Percentiles rank a stretch among this genome's conserved stretches.
Conservation (phyloP, 768 basidiomycete species). For the Lactarius akahatsu region DNA sequence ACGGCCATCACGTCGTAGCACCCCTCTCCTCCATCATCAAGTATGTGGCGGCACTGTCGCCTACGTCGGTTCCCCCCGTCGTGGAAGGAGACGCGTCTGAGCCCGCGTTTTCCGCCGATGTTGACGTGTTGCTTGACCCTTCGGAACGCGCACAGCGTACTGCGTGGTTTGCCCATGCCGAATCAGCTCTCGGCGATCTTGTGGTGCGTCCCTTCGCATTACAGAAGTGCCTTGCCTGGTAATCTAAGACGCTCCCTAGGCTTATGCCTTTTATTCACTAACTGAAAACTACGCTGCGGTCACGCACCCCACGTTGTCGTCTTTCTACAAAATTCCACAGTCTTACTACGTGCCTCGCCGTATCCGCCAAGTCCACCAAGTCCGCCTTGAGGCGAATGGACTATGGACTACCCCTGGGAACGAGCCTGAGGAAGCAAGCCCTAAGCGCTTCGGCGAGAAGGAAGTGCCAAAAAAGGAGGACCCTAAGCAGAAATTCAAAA, state of each 20-base stretch:
- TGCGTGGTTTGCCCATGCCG: constrained; percentile 67
- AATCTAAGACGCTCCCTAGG: constrained; percentile 41
- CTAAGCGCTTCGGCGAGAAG: constrained; percentile 37
- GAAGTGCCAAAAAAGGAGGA: constrained; percentile 36
- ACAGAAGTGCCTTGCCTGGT: constrained; percentile 1
- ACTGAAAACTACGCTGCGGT: constrained; percentile 60
- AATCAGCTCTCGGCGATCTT: constrained; percentile 65
- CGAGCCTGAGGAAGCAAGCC: constrained; percentile 47
- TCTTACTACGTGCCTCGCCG: constrained; percentile 70
- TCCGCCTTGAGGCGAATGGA: constrained; percentile 60
- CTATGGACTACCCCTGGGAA: constrained; percentile 53
- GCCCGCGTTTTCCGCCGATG: constrained; percentile 36
- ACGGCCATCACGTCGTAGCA: constrained; percentile 51
- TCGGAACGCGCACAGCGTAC: constrained; percentile 52
- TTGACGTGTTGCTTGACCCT: constrained; percentile 49
- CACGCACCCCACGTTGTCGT: constrained; percentile 54
- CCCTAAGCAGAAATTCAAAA: constrained; percentile 43
- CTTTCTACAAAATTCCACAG: constrained; percentile 63
- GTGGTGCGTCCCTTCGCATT: constrained; percentile 49
- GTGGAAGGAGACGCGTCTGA: constrained; percentile 23
- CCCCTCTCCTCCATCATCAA: constrained; percentile 61
- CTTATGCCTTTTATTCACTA: constrained; percentile 60
- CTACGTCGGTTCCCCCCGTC: constrained; percentile 34
- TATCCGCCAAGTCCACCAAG: constrained; percentile 54
- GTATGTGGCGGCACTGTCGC: constrained; percentile 56